These are phyloP conservation scores for Alnus rubra DNA, from an alignment of 306 rosid species.

Conservation along the genomic window DNA sequence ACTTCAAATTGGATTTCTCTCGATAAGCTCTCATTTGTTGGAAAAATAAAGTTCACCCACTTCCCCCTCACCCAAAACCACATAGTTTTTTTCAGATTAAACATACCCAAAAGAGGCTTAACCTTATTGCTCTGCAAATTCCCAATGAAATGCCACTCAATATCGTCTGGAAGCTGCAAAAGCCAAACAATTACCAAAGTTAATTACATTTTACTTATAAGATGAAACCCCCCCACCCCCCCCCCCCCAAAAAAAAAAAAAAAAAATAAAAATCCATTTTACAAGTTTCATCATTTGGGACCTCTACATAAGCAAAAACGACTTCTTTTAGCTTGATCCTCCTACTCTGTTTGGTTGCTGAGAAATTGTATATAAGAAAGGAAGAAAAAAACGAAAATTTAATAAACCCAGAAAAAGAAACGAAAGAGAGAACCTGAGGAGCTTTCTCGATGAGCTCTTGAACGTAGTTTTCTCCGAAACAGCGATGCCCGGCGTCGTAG, in stretches of 20 bases:
- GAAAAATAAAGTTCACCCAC: neutral
- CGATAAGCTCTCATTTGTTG: neutral
- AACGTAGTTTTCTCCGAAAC: slow-evolving; percentile 94
- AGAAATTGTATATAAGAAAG: neutral
- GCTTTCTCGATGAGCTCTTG: slow-evolving; percentile 81
- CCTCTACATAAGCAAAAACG: neutral
- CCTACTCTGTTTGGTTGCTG: neutral
- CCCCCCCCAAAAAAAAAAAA: neutral
- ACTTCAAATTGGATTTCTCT: too few relatives aligned
- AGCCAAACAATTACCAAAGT: neutral
- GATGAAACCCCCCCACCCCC: too few relatives aligned
- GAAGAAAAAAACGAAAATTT: neutral
- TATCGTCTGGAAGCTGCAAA: slow-evolving; percentile 85
- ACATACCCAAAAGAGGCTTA: slow-evolving; percentile 74
- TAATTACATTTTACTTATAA: neutral
- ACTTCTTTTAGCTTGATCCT: neutral
- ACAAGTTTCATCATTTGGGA: neutral
- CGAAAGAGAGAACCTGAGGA: slow-evolving; percentile 55
- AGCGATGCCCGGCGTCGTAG: slow-evolving; percentile 85
- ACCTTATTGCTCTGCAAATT: slow-evolving; percentile 93
- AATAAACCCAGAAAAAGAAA: neutral
- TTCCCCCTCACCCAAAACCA: neutral
- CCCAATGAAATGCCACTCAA: slow-evolving; percentile 90
- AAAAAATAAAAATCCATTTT: neutral
- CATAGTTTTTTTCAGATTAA: neutral